phyloP scores from a whole-genome alignment of 495 filamentous ascomycete species.

The Haplographium delicatum region DNA sequence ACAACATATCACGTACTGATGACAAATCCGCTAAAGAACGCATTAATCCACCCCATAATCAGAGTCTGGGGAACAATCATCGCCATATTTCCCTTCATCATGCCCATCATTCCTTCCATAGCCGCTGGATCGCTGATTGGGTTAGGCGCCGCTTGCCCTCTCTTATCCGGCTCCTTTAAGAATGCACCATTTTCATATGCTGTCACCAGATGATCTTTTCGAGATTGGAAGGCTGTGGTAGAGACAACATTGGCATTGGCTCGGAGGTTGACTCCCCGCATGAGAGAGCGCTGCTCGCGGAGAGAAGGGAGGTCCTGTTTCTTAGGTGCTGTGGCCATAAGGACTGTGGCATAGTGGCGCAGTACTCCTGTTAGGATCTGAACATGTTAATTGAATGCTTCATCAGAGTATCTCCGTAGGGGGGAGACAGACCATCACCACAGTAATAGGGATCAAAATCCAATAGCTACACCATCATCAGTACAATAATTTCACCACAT shows the following conservation, averaged over 20 bases:
- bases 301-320: constrained; percentile 67
- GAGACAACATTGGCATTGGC: constrained; percentile 71
- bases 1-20: constrained; percentile 61
- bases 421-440: constrained; percentile 73
- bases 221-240: constrained; percentile 64
- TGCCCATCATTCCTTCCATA: constrained; percentile 99
- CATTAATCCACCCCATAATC: constrained; percentile 99
- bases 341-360: constrained; percentile 87
- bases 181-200: constrained; percentile 81
- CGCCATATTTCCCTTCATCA: constrained; percentile 99
- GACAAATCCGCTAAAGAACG: constrained; percentile 96
- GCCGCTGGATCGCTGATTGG: constrained; percentile 95
- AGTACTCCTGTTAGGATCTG: constrained; percentile 92
- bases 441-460: constrained; percentile 94
- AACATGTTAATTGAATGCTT: constrained; percentile 2
- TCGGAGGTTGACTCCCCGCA: constrained; percentile 82
- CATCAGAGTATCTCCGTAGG: too few species aligned
- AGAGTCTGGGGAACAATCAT: constrained; percentile 99
- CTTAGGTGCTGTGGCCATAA: constrained; percentile 85
- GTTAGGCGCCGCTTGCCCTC: constrained; percentile 83
- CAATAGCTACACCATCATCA: constrained; percentile 30
- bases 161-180: constrained; percentile 80
- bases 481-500: background rate
- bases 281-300: constrained; percentile 81
- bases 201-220: constrained; percentile 73